These are phyloP conservation scores for Thyridium curvatum DNA, from an alignment of 2,329 filamentous ascomycete species.

Conservation along the genomic window DNA sequence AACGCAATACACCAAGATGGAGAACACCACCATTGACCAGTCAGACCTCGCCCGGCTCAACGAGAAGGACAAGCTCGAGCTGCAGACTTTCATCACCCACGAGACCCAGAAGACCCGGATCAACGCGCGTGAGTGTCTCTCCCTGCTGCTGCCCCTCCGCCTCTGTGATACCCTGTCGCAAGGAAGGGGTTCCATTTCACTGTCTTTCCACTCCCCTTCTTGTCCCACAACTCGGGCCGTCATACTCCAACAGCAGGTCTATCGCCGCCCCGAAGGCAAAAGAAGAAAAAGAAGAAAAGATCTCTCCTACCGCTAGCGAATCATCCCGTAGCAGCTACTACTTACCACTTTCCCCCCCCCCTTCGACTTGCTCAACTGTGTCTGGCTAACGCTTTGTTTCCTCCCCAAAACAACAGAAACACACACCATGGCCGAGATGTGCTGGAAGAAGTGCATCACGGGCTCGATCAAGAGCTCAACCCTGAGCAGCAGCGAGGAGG, in stretches of 20 bases:
- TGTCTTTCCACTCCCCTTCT: too few relatives aligned
- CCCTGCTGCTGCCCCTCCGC: conserved; percentile 1
- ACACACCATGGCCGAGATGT: conserved; percentile 61
- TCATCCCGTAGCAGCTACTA: too few relatives aligned
- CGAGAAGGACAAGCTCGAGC: conserved; percentile 77
- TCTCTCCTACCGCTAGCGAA: too few relatives aligned
- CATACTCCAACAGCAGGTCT: too few relatives aligned
- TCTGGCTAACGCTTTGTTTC: neutral
- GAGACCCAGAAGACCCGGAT: conserved; percentile 78
- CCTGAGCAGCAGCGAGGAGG: conserved; percentile 72
- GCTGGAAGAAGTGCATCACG: conserved; percentile 92
- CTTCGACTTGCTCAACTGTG: too few relatives aligned
- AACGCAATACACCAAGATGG: neutral
- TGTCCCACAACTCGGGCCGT: too few relatives aligned
- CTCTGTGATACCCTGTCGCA: too few relatives aligned
- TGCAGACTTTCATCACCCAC: conserved; percentile 78
- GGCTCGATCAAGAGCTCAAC: conserved; percentile 63
- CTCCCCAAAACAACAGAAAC: conserved; percentile 33
- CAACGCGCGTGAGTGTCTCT: conserved; percentile 48
- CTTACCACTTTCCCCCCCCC: neutral
- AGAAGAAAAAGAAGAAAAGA: too few relatives aligned
- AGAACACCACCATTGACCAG: conserved; percentile 29
- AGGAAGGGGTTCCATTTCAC: too few relatives aligned
- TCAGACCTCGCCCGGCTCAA: conserved; percentile 69
- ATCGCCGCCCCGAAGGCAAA: too few relatives aligned